These are phyloP conservation scores for Dillenia suffruticosa DNA, from an alignment of 164 flowering plant genomes.

Conservation along the genomic window DNA sequence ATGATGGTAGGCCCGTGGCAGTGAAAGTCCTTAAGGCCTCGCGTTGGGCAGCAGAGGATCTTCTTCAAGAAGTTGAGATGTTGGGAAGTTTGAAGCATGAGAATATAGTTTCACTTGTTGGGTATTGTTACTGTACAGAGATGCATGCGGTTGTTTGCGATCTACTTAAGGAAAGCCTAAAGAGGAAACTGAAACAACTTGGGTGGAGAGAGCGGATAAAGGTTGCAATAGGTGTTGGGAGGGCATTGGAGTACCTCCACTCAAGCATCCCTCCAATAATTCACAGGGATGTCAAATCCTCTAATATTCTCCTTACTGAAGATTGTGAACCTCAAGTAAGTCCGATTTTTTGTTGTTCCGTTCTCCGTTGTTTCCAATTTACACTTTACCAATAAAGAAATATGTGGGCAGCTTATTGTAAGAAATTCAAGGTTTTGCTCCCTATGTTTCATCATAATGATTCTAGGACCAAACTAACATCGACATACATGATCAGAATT, in stretches of 20 bases:
- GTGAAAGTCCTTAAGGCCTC: slow-evolving; percentile 32
- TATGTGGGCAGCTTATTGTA: too few species aligned
- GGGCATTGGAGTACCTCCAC: slow-evolving; percentile 43
- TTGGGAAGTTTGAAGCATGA: slow-evolving; percentile 31
- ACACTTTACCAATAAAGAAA: too few species aligned
- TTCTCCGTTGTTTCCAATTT: too few species aligned
- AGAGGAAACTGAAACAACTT: slow-evolving; percentile 21
- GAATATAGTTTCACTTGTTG: slow-evolving; percentile 30
- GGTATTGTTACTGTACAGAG: slow-evolving; percentile 30
- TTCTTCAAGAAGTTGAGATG: slow-evolving; percentile 36
- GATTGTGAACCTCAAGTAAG: slow-evolving; percentile 35
- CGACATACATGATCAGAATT: too few species aligned
- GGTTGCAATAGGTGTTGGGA: slow-evolving; percentile 41
- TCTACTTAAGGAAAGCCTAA: slow-evolving; percentile 24
- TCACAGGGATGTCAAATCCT: slow-evolving; percentile 40
- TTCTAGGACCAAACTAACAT: too few species aligned
- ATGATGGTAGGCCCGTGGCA: slow-evolving; percentile 27
- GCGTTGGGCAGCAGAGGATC: slow-evolving; percentile 15
- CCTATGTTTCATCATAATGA: too few species aligned
- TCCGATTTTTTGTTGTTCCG: not conserved
- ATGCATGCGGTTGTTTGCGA: slow-evolving; percentile 35
- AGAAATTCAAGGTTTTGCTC: too few species aligned
- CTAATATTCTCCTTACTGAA: slow-evolving; percentile 38
- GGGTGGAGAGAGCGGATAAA: slow-evolving; percentile 35
- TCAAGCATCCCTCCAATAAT: slow-evolving; percentile 36